These are phyloP conservation scores for Aureobasidium sp. DNA, from an alignment of 2,329 filamentous ascomycete genomes.

Conservation along the genomic window DNA sequence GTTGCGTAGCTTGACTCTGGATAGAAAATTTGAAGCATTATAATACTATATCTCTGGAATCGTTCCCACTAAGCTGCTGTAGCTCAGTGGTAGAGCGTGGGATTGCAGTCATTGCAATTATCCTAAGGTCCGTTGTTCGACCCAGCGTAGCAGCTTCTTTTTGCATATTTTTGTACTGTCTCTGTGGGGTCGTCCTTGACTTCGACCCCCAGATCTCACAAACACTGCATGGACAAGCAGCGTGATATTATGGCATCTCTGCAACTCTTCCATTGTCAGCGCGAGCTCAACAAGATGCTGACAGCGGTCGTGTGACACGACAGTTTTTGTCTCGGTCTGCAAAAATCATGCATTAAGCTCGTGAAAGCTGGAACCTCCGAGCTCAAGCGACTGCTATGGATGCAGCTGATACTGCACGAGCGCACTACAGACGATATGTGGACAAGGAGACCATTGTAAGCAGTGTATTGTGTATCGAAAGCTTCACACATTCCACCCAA, in stretches of 20 bases:
- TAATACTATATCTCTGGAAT: too few relatives aligned
- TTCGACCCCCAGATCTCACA: neutral
- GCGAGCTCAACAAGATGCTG: neutral
- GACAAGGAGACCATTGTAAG: too few relatives aligned
- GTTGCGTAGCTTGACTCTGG: too few relatives aligned
- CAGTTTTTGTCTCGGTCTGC: neutral
- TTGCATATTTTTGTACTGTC: neutral
- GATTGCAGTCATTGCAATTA: constrained; percentile 20
- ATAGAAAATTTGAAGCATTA: too few relatives aligned
- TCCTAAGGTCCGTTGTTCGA: constrained; percentile 23
- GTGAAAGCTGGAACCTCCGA: too few relatives aligned
- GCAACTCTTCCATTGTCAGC: neutral
- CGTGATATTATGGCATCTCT: neutral
- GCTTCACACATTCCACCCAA: too few relatives aligned
- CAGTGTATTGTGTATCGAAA: too few relatives aligned
- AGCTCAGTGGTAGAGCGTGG: constrained; percentile 23
- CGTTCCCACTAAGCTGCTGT: constrained; percentile 23
- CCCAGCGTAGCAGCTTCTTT: constrained; percentile 21
- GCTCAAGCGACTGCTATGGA: too few relatives aligned
- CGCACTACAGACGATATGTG: too few relatives aligned
- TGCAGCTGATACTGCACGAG: too few relatives aligned
- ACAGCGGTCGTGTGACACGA: neutral
- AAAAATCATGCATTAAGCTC: neutral
- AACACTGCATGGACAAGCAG: neutral
- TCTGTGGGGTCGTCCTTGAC: neutral